Base-by-base conservation (phyloP, 164 flowering plant genomes). In the Stephania cephalantha region DNA sequence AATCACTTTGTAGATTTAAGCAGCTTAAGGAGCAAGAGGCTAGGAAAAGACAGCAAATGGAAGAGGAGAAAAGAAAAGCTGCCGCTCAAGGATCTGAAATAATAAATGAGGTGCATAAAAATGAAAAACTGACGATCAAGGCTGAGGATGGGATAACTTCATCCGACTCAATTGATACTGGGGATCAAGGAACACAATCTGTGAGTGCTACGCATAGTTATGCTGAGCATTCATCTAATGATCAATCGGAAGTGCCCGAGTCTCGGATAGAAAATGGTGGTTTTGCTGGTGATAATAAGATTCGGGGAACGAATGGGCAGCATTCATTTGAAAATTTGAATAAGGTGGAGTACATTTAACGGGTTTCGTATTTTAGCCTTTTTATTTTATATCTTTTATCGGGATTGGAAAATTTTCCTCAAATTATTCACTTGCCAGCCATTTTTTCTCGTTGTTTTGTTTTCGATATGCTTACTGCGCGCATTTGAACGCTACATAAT, bases 21-120 rank as follows among this genome's bases (percentile, higher is more conserved):
- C 88, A 74, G 82, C 13, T 95, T 78, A 95, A 90, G 83, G 99
- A 90, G 80, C 87, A 93, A 85, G 98, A 95, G 75, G 94, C 85
- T 73, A 89, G 83, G 80, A 88, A 81, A 84, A 87, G 74, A 76
- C 81, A 71, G 71, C 85, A 89, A 78, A 84, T 79, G 78, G 97
- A 91, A 82, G 95, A 88, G 85, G 89, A 87, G 83, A 83, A 79
- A 78, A 89, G 77, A 78, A 88, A 82, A 84, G 80, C 79, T 86
- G 84, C 82, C 35, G 74, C 86, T 50, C 84, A 77, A 70, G 66
- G 58, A 67, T 69, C 42, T 75, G 75, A 72, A 81, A 15, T 74
- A 75, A 70, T 73, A 75, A 75, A 81, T 58, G 83, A 61, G 48
- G 81, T 53, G 68, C 52, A 77, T 25, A 74, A 84, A 31, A 78